A percentile compares a stretch with the other conserved stretches of the same genome.
These are phyloP conservation scores for Microstegium vimineum DNA, from an alignment of 176 grass and related monocot genomes.

Conservation along the genomic window DNA sequence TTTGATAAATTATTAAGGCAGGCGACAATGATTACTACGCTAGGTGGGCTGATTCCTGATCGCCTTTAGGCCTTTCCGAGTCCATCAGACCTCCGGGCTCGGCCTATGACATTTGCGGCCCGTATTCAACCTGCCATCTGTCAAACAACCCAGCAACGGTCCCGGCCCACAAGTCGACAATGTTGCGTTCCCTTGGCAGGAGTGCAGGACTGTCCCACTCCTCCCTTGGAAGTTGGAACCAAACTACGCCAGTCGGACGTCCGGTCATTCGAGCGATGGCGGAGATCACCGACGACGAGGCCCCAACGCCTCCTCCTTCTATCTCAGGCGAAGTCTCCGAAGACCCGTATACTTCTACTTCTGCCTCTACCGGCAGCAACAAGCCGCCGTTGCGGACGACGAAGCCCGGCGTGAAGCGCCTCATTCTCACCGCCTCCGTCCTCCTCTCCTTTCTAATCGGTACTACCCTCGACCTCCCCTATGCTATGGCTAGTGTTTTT, in stretches of 20 bases:
- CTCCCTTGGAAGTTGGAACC: neutral
- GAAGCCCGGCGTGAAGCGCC: too few relatives aligned
- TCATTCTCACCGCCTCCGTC: too few relatives aligned
- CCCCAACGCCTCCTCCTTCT: neutral
- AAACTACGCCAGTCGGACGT: neutral
- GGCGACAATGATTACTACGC: too few relatives aligned
- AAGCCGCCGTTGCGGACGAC: constrained; percentile 19
- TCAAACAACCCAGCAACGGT: neutral
- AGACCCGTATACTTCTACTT: neutral
- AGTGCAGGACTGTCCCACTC: too few relatives aligned
- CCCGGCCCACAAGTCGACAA: neutral
- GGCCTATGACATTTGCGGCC: neutral
- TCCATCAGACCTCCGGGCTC: neutral
- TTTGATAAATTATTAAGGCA: too few relatives aligned
- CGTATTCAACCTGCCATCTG: neutral
- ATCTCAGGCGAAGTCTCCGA: neutral
- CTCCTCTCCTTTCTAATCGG: too few relatives aligned
- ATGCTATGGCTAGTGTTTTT: too few relatives aligned
- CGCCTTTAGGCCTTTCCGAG: neutral
- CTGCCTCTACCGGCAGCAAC: neutral
- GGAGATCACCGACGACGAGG: constrained; percentile 47
- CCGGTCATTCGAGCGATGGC: constrained; percentile 9
- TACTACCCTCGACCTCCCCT: too few relatives aligned
- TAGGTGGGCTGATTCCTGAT: neutral
- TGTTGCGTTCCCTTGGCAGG: neutral